These are phyloP conservation scores for Mycosphaerelloides madeirae DNA, from an alignment of 2,329 filamentous ascomycete species.

Conservation along the genomic window DNA sequence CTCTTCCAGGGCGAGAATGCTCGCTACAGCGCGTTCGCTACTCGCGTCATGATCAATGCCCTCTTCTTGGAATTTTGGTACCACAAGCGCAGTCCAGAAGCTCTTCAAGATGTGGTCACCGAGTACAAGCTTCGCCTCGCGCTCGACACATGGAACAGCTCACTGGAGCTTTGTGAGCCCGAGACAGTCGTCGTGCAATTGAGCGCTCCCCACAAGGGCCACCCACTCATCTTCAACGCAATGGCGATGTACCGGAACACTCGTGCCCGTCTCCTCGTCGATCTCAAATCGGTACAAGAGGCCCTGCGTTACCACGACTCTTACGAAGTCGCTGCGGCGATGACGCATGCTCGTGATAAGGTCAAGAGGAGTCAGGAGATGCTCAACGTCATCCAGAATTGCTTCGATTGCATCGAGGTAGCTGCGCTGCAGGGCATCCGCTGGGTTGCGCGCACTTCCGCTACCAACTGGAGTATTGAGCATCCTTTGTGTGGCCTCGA, in stretches of 20 bases:
- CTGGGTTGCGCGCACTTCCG: conserved; percentile 96
- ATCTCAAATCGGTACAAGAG: conserved; percentile 93
- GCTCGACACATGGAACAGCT: conserved; percentile 98
- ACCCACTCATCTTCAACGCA: conserved; percentile 95
- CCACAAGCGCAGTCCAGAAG: conserved; percentile 96
- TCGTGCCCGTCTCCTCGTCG: conserved; percentile 84
- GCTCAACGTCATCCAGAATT: conserved; percentile 97
- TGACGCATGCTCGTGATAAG: conserved; percentile 89
- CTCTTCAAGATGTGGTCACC: conserved; percentile 91
- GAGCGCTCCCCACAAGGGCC: conserved; percentile 90
- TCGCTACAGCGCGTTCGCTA: conserved; percentile 93
- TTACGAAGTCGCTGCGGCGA: conserved; percentile 92
- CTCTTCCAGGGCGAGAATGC: conserved; percentile 89
- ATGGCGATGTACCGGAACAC: conserved; percentile 97
- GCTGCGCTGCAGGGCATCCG: conserved; percentile 90
- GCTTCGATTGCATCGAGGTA: conserved; percentile 96
- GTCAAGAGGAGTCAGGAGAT: conserved; percentile 95
- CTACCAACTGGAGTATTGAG: conserved; percentile 98
- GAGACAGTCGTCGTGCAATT: conserved; percentile 84
- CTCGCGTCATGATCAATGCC: conserved; percentile 97
- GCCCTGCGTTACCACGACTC: conserved; percentile 94
- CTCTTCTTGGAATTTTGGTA: conserved; percentile 98
- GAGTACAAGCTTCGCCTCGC: conserved; percentile 96
- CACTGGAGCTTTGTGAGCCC: conserved; percentile 85
- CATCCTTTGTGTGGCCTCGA: conserved; percentile 95